Evolutionary conservation across 2,329 filamentous ascomycete genomes (phyloP).

Genomic region (Acephala macrosclerotiorum): DNA sequence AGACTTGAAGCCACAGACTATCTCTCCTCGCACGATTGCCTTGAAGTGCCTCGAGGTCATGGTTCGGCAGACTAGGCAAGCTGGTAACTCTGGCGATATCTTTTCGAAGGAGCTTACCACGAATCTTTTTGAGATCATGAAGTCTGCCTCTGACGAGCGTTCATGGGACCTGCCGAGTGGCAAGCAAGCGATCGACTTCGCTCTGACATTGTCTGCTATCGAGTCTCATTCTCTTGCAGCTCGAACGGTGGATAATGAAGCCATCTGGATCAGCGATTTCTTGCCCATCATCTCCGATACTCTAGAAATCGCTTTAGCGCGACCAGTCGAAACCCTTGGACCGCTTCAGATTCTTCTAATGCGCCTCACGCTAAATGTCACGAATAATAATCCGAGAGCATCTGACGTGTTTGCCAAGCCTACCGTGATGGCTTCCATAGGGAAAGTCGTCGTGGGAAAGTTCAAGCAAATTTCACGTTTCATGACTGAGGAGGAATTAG

Average conservation of each 20-base stretch:
- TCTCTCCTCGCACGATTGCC: conserved; percentile 70
- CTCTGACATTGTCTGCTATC: conserved; percentile 56
- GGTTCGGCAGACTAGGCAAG: conserved; percentile 57
- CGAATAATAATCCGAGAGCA: conserved; percentile 78
- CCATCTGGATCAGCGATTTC: conserved; percentile 57
- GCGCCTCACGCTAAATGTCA: conserved; percentile 82
- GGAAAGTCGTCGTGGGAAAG: conserved; percentile 57
- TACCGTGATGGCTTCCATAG: conserved; percentile 58
- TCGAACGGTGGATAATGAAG: conserved; percentile 52
- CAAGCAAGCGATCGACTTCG: conserved; percentile 46
- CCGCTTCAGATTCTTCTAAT: conserved; percentile 49
- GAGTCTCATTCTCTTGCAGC: conserved; percentile 61
- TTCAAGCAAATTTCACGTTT: conserved; percentile 57
- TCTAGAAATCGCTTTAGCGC: conserved; percentile 48
- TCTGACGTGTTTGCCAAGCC: conserved; percentile 74
- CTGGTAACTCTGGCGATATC: conserved; percentile 56
- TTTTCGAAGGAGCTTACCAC: conserved; percentile 57
- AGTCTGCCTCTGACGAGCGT: conserved; percentile 32
- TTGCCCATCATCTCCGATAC: conserved; percentile 60
- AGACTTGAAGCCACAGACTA: conserved; percentile 51
- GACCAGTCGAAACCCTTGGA: conserved; percentile 47
- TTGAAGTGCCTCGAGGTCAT: conserved; percentile 69
- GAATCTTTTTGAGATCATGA: conserved; percentile 56
- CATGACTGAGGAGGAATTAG: conserved; percentile 56
- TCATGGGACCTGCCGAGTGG: conserved; percentile 38